A percentile compares a stretch with the other conserved stretches of the same genome.
Evolutionary conservation across 208 protist species (phyloP).

Genomic region (Acanthamoeba triangularis): DNA sequence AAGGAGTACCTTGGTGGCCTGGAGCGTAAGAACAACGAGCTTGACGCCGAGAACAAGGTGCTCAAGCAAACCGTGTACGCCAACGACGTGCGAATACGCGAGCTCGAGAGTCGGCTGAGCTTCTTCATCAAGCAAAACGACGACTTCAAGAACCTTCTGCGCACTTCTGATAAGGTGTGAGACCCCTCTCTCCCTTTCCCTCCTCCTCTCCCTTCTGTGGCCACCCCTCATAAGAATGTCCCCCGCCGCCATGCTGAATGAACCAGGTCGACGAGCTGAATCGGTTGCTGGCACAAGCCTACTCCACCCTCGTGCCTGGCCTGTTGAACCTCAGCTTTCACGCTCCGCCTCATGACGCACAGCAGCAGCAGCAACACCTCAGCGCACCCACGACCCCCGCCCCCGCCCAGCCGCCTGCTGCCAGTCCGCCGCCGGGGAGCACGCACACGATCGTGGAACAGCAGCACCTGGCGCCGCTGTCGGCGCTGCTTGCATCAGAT

Average conservation of each 20-base stretch:
- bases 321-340: neutral
- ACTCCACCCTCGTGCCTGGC: conserved; percentile 19
- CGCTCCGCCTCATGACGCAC: too few species aligned
- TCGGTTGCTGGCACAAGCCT: conserved; percentile 34
- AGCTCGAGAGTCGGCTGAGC: conserved; percentile 39
- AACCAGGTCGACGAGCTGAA: conserved; percentile 62
- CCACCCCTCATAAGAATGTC: too few species aligned
- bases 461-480: neutral
- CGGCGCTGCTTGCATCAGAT: neutral
- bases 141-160: conserved; percentile 49
- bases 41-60: conserved; percentile 71
- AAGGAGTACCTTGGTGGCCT: conserved; percentile 52
- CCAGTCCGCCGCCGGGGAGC: neutral
- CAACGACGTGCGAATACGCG: conserved; percentile 36
- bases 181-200: too few species aligned
- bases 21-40: conserved; percentile 38
- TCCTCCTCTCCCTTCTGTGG: neutral
- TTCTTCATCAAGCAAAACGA: conserved; percentile 74
- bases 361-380: neutral
- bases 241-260: too few species aligned
- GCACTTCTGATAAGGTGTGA: conserved; percentile 29
- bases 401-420: neutral
- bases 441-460: too few species aligned
- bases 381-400: neutral
- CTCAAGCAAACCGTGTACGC: conserved; percentile 67